phyloP scores from a whole-genome alignment of 768 basidiomycete species.

The Inosperma sp. region DNA sequence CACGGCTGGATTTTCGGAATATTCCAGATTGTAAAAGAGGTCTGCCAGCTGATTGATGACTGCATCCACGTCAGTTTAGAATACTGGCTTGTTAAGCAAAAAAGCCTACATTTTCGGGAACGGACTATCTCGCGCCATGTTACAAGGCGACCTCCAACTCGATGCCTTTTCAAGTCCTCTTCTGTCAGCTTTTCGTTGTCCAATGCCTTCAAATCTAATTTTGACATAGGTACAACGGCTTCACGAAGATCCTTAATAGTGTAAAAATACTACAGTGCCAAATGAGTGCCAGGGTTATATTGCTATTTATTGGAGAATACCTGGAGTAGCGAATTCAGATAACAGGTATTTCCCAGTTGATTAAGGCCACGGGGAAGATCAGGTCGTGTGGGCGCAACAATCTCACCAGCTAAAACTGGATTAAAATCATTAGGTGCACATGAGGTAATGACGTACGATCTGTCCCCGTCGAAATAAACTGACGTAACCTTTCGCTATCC shows the following conservation, averaged over 20 bases:
- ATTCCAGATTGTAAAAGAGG: constrained; percentile 74
- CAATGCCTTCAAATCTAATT: constrained; percentile 48
- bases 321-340: constrained; percentile 75
- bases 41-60: constrained; percentile 78
- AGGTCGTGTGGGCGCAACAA: constrained; percentile 44
- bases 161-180: constrained; percentile 75
- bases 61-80: constrained; percentile 29
- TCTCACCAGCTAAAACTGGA: constrained; percentile 56
- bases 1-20: constrained; percentile 58
- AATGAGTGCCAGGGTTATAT: neutral
- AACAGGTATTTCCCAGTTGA: constrained; percentile 87
- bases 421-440: constrained; percentile 2
- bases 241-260: constrained; percentile 89
- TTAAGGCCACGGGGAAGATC: constrained; percentile 84
- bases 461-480: constrained; percentile 58
- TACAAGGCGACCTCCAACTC: constrained; percentile 83
- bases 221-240: constrained; percentile 59
- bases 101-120: constrained; percentile 71
- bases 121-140: constrained; percentile 76
- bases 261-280: constrained; percentile 75
- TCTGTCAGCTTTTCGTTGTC: constrained; percentile 73
- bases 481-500: constrained; percentile 65
- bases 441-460: constrained; percentile 60
- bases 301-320: constrained; percentile 29
- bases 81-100: neutral